A percentile compares a stretch with the other conserved stretches of the same genome.
These are phyloP conservation scores for Luffa acutangula DNA, from an alignment of 306 rosid genomes.

Conservation along the genomic window DNA sequence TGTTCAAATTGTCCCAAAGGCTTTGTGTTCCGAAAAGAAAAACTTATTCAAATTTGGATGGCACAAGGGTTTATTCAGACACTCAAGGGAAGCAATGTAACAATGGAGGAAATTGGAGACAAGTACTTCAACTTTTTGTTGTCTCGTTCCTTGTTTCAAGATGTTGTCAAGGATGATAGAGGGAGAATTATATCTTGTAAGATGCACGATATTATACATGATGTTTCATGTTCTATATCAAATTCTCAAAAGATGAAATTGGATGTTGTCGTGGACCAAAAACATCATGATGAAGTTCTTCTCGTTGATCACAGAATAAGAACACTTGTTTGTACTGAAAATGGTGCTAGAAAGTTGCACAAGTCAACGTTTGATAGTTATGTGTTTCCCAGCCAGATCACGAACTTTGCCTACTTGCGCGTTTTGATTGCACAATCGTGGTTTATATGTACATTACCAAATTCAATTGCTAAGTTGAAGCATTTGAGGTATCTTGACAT, in stretches of 20 bases:
- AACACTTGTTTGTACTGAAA: background rate
- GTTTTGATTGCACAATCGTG: background rate
- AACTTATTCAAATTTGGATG: slow-evolving; percentile 9
- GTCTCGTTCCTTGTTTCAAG: slow-evolving; percentile 11
- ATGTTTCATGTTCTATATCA: background rate
- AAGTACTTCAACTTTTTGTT: slow-evolving; percentile 3
- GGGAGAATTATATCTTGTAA: background rate
- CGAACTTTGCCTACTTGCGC: background rate
- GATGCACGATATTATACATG: slow-evolving; percentile 17
- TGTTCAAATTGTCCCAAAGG: slow-evolving; percentile 5
- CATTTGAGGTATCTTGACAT: slow-evolving; percentile 9
- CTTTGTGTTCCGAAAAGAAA: background rate
- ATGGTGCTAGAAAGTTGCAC: background rate
- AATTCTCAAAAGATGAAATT: no score
- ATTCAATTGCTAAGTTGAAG: background rate
- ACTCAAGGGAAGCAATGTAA: background rate
- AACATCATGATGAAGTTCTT: no score
- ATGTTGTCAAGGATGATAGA: background rate
- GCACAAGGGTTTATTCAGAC: slow-evolving; percentile 9
- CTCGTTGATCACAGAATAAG: no score
- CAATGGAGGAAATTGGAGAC: slow-evolving; percentile 4
- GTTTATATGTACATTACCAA: background rate
- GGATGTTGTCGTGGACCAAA: no score
- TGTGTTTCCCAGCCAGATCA: background rate
- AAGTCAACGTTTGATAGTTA: background rate